A percentile compares a stretch with the other conserved stretches of the same genome.
Evolutionary conservation across 2,329 filamentous ascomycete genomes (phyloP).

Genomic region (Pseudovirgaria hyperparasitica): DNA sequence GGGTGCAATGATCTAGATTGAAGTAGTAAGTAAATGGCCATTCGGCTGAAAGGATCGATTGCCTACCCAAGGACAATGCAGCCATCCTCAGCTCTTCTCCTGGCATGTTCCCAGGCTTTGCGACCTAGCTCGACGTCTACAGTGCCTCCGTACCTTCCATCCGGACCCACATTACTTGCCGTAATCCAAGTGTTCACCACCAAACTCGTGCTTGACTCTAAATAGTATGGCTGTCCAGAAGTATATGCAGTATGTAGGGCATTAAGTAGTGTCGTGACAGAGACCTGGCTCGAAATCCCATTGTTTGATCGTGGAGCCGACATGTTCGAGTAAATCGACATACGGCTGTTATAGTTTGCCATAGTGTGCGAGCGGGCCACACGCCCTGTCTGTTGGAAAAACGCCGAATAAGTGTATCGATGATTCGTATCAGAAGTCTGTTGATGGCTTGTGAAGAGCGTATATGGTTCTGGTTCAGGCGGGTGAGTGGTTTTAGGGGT

Average conservation of each 20-base stretch:
- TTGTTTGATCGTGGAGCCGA: conserved; percentile 45
- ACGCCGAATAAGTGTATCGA: too few relatives aligned
- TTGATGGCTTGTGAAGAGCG: too few relatives aligned
- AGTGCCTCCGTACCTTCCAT: conserved; percentile 60
- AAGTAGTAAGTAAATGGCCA: conserved; percentile 7
- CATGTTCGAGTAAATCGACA: conserved; percentile 48
- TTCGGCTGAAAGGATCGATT: conserved; percentile 1
- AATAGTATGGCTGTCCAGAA: conserved; percentile 64
- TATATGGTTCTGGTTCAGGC: too few relatives aligned
- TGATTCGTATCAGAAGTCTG: too few relatives aligned
- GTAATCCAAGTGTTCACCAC: conserved; percentile 95
- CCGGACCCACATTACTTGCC: conserved; percentile 54
- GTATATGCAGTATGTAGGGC: conserved; percentile 82
- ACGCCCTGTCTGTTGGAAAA: conserved; percentile 8
- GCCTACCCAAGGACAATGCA: conserved; percentile 78
- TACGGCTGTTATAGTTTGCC: conserved; percentile 40
- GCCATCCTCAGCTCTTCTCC: conserved; percentile 86
- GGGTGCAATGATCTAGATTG: conserved; percentile 67
- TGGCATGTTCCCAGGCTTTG: conserved; percentile 91
- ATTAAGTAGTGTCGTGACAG: conserved; percentile 86
- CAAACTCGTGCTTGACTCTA: conserved; percentile 82
- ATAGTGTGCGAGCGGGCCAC: conserved; percentile 27
- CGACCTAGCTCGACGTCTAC: conserved; percentile 67
- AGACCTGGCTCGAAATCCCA: conserved; percentile 66
- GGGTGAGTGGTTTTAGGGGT: too few relatives aligned